Percentiles rank a stretch among this genome's conserved stretches.
phyloP scores from a whole-genome alignment of 352 stramenopile species.

The Globisporangium radiosum region DNA sequence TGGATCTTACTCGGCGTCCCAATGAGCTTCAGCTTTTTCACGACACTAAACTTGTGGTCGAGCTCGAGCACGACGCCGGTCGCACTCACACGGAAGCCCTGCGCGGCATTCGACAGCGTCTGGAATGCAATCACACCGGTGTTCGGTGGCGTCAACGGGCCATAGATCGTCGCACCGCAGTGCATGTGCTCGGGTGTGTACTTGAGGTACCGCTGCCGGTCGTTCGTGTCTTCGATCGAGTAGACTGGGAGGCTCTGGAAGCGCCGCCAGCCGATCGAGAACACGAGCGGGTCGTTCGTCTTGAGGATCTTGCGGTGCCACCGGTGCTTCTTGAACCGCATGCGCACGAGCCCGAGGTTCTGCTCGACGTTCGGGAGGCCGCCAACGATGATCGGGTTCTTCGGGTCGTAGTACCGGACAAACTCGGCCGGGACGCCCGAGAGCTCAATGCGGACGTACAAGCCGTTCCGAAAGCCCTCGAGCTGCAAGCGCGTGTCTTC shows the following conservation, averaged over 20 bases:
- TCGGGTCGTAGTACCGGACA: conserved; percentile 91
- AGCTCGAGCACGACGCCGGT: conserved; percentile 97
- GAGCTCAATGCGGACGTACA: conserved; percentile 97
- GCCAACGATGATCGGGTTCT: conserved; percentile 87
- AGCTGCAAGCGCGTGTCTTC: conserved; percentile 90
- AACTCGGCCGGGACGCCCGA: conserved; percentile 93
- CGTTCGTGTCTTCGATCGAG: conserved; percentile 97
- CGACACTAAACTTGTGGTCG: conserved; percentile 95
- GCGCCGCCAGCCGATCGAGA: conserved; percentile 97
- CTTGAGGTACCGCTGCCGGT: conserved; percentile 95
- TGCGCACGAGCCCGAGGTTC: conserved; percentile 91
- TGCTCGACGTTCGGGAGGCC: conserved; percentile 96
- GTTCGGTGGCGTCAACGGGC: conserved; percentile 93
- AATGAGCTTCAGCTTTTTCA: conserved; percentile 99
- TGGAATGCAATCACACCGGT: conserved; percentile 98
- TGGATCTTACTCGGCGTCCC: conserved; percentile 97
- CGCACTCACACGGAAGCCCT: conserved; percentile 95
- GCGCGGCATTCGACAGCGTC: conserved; percentile 85
- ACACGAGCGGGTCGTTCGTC: conserved; percentile 97
- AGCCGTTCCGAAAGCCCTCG: conserved; percentile 94
- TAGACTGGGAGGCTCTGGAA: conserved; percentile 99
- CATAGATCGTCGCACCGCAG: conserved; percentile 97
- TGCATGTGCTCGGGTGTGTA: conserved; percentile 99
- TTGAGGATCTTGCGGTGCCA: conserved; percentile 99
- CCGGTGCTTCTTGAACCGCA: conserved; percentile 98